Conservation (phyloP, 2,329 filamentous ascomycete species). For the Calonectria hawksworthii region DNA sequence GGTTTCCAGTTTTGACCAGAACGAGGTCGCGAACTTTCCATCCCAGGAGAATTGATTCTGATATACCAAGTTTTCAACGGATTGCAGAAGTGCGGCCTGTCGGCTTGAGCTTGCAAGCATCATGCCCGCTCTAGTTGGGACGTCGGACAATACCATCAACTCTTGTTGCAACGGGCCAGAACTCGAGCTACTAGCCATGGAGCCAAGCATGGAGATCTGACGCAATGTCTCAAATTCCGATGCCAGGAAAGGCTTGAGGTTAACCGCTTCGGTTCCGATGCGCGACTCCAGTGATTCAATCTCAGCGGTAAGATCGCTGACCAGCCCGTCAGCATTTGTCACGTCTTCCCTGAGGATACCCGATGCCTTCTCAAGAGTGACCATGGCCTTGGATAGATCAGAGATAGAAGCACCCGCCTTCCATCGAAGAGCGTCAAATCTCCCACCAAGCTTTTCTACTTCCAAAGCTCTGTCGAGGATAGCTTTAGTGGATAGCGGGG, state of each 20-base stretch:
- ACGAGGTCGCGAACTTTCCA: constrained; percentile 56
- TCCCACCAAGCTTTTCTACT: constrained; percentile 68
- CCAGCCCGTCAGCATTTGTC: constrained; percentile 60
- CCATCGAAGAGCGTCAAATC: constrained; percentile 75
- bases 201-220: constrained; percentile 63
- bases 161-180: constrained; percentile 49
- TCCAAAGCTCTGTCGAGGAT: constrained; percentile 62
- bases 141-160: constrained; percentile 63
- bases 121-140: constrained; percentile 52
- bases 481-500: constrained; percentile 62
- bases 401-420: constrained; percentile 65
- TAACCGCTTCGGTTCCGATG: constrained; percentile 57
- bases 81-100: constrained; percentile 59
- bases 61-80: constrained; percentile 62
- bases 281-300: constrained; percentile 65
- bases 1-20: constrained; percentile 69
- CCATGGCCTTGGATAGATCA: constrained; percentile 67
- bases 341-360: constrained; percentile 62
- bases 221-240: constrained; percentile 70
- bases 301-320: constrained; percentile 64
- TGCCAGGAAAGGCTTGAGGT: constrained; percentile 64
- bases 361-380: constrained; percentile 69
- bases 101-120: constrained; percentile 50
- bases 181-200: constrained; percentile 12
- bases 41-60: constrained; percentile 56